These are phyloP conservation scores for Alectoria sarmentosa DNA, from an alignment of 495 filamentous ascomycete species.

Conservation along the genomic window DNA sequence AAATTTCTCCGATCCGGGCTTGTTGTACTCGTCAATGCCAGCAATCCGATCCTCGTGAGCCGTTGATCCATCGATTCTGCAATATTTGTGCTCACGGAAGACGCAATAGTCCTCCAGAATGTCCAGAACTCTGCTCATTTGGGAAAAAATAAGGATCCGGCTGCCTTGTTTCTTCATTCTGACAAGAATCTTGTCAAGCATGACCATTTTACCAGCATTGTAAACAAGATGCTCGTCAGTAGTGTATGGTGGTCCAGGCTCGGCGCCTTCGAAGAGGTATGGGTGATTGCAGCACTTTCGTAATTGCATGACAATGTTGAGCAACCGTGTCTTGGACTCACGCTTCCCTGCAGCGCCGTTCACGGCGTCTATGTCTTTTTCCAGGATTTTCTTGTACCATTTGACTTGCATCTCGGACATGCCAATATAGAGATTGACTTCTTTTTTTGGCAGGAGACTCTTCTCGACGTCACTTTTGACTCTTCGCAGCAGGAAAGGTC, in stretches of 20 bases:
- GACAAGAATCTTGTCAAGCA: slow-evolving; percentile 86
- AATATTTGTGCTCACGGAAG: slow-evolving; percentile 90
- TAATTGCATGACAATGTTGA: slow-evolving; percentile 99
- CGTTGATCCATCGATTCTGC: slow-evolving; percentile 94
- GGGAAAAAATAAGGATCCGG: slow-evolving; percentile 95
- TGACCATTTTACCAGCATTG: slow-evolving; percentile 96
- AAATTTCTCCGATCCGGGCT: slow-evolving; percentile 89
- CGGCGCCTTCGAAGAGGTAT: slow-evolving; percentile 96
- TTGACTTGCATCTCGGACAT: slow-evolving; percentile 99
- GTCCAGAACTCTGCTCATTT: slow-evolving; percentile 96
- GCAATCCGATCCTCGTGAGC: slow-evolving; percentile 97
- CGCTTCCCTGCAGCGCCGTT: slow-evolving; percentile 94
- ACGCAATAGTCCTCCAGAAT: slow-evolving; percentile 98
- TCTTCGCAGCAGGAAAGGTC: slow-evolving; percentile 90
- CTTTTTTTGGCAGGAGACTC: slow-evolving; percentile 94
- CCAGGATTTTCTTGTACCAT: slow-evolving; percentile 98
- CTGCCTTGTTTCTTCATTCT: slow-evolving; percentile 80
- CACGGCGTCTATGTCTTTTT: slow-evolving; percentile 98
- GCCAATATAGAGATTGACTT: slow-evolving; percentile 92
- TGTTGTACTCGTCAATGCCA: slow-evolving; percentile 98
- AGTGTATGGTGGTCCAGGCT: slow-evolving; percentile 95
- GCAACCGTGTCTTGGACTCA: slow-evolving; percentile 96
- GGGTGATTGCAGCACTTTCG: slow-evolving; percentile 99
- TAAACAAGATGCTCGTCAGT: slow-evolving; percentile 93
- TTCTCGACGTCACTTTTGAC: slow-evolving; percentile 99